Conservation (phyloP, 805 yeast species). For the Ogataea henricii region DNA sequence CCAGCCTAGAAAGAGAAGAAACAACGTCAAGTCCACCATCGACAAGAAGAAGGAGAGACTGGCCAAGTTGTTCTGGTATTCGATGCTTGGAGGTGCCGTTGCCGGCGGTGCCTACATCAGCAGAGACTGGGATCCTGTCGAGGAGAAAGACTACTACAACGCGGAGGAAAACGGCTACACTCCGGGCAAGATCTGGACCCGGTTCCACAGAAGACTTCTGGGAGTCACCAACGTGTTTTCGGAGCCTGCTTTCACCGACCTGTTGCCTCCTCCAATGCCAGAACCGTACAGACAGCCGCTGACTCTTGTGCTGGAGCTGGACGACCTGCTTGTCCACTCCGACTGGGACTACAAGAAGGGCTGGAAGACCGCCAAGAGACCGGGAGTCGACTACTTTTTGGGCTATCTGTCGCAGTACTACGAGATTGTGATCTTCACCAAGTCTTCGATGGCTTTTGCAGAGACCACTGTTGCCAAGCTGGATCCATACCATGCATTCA, state of each 20-base stretch:
- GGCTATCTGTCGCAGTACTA: slow-evolving; percentile 94
- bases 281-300: slow-evolving; percentile 90
- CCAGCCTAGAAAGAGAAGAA: slow-evolving; percentile 44
- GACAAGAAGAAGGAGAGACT: slow-evolving; percentile 82
- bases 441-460: slow-evolving; percentile 81
- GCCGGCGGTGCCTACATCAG: slow-evolving; percentile 66
- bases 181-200: slow-evolving; percentile 61
- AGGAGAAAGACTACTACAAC: slow-evolving; percentile 49
- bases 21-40: slow-evolving; percentile 64
- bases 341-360: slow-evolving; percentile 91
- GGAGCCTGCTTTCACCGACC: slow-evolving; percentile 91
- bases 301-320: slow-evolving; percentile 86
- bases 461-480: slow-evolving; percentile 83
- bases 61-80: slow-evolving; percentile 72
- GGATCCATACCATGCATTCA: slow-evolving; percentile 90
- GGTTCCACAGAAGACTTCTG: slow-evolving; percentile 71
- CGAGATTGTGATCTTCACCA: slow-evolving; percentile 89
- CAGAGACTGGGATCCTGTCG: slow-evolving; percentile 84
- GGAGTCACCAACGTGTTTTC: slow-evolving; percentile 80
- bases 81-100: slow-evolving; percentile 51
- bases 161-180: slow-evolving; percentile 67
- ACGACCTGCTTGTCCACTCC: slow-evolving; percentile 87
- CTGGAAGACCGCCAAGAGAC: slow-evolving; percentile 99
- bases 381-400: slow-evolving; percentile 95
- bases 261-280: slow-evolving; percentile 89